A percentile compares a stretch with the other conserved stretches of the same genome.
Conservation (phyloP, 495 filamentous ascomycete genomes). For the Penicillium odoratum region DNA sequence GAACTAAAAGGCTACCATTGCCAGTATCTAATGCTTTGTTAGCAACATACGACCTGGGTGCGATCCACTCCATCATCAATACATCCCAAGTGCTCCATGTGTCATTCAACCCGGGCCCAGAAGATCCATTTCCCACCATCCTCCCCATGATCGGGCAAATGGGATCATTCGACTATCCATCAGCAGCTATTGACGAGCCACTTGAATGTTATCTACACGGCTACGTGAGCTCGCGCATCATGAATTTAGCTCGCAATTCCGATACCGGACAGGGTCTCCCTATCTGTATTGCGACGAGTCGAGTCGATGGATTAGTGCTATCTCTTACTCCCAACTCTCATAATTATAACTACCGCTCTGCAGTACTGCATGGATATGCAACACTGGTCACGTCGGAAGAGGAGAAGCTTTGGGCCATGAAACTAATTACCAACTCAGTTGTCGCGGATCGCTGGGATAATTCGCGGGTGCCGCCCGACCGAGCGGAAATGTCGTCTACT, state of each 20-base stretch:
- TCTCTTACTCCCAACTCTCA: conserved; percentile 76
- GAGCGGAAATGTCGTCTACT: conserved; percentile 75
- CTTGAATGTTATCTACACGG: conserved; percentile 86
- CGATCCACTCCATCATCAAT: conserved; percentile 83
- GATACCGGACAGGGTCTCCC: conserved; percentile 53
- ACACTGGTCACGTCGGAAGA: conserved; percentile 60
- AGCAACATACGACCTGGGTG: conserved; percentile 73
- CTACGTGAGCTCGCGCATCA: conserved; percentile 78
- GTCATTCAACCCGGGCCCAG: conserved; percentile 65
- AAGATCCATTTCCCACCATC: conserved; percentile 71
- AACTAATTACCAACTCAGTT: conserved; percentile 75
- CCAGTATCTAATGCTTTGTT: conserved; percentile 10
- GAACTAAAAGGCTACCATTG: conserved; percentile 4
- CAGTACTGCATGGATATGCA: conserved; percentile 75
- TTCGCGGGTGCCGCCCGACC: conserved; percentile 69
- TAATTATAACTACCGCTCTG: conserved; percentile 88
- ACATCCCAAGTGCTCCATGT: conserved; percentile 75
- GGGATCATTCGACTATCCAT: conserved; percentile 67
- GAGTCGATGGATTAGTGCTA: conserved; percentile 73
- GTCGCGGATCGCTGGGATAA: conserved; percentile 67
- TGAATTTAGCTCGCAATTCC: conserved; percentile 61
- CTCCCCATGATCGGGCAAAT: conserved; percentile 90
- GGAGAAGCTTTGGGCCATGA: conserved; percentile 84
- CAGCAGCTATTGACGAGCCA: conserved; percentile 60
- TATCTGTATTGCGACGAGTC: conserved; percentile 65